Evolutionary conservation across 2,329 filamentous ascomycete genomes (phyloP).

Genomic region (Dothistroma pini): DNA sequence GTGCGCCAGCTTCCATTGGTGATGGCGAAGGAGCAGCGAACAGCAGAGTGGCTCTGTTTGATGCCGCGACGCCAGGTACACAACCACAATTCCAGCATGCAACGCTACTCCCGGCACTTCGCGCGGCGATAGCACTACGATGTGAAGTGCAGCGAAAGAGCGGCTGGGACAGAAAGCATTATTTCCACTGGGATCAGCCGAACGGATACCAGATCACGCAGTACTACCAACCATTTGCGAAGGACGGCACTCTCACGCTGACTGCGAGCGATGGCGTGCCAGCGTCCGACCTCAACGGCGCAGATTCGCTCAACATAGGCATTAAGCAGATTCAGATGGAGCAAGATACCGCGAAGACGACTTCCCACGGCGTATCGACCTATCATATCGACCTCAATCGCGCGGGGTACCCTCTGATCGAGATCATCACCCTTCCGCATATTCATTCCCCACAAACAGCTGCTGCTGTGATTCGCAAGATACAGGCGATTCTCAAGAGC

Average conservation of each 20-base stretch:
- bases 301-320: slow-evolving; percentile 67
- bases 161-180: slow-evolving; percentile 93
- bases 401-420: slow-evolving; percentile 83
- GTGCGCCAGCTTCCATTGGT: slow-evolving; percentile 40
- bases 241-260: slow-evolving; percentile 68
- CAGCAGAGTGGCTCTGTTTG: slow-evolving; percentile 82
- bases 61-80: slow-evolving; percentile 81
- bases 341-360: slow-evolving; percentile 94
- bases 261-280: slow-evolving; percentile 73
- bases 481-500: slow-evolving; percentile 73
- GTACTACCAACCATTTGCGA: slow-evolving; percentile 72
- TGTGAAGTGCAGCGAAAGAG: slow-evolving; percentile 75
- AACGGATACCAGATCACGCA: slow-evolving; percentile 97
- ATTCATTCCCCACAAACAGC: slow-evolving; percentile 85
- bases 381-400: slow-evolving; percentile 92
- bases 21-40: slow-evolving; percentile 57
- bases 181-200: slow-evolving; percentile 98
- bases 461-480: slow-evolving; percentile 81
- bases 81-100: slow-evolving; percentile 81
- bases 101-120: slow-evolving; percentile 81
- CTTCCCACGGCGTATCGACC: slow-evolving; percentile 67
- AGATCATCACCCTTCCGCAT: slow-evolving; percentile 89
- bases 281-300: slow-evolving; percentile 62
- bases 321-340: slow-evolving; percentile 97
- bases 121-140: slow-evolving; percentile 78